phyloP scores from a whole-genome alignment of 257 asterid species.

The Gentiana macrophylla region DNA sequence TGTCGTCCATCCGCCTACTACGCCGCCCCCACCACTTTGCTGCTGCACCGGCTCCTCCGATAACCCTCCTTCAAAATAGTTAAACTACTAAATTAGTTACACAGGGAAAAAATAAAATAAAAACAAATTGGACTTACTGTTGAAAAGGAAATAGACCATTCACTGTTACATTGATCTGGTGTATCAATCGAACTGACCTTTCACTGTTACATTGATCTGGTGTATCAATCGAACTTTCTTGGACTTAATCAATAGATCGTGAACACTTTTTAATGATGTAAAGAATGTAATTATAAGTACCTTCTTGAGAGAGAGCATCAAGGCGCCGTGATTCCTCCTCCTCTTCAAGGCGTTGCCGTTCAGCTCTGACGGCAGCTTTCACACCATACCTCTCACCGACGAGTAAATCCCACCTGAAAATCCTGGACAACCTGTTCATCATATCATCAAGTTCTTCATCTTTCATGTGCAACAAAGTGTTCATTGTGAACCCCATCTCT shows the following conservation, averaged over 20 bases:
- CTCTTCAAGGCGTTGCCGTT: slow-evolving; percentile 50
- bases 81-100: no score
- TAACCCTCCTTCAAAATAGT: slow-evolving; percentile 39
- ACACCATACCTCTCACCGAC: slow-evolving; percentile 95
- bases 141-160: no score
- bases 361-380: slow-evolving; percentile 88
- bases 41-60: slow-evolving; percentile 97
- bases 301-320: slow-evolving; percentile 95
- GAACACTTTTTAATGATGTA: not conserved
- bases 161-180: no score
- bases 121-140: no score
- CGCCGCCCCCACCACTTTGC: slow-evolving; percentile 69
- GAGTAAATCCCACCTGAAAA: slow-evolving; percentile 91
- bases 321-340: slow-evolving; percentile 59
- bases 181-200: no score
- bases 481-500: slow-evolving; percentile 84
- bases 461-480: slow-evolving; percentile 88
- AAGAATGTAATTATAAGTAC: slow-evolving; percentile 13
- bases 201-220: no score
- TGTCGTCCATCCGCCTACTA: slow-evolving; percentile 44
- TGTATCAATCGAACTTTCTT: no score
- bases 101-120: no score
- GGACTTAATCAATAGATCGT: no score
- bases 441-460: slow-evolving; percentile 96
- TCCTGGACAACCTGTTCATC: slow-evolving; percentile 85